Conservation (phyloP, 2,329 filamentous ascomycete genomes). For the Venturia nashicola region DNA sequence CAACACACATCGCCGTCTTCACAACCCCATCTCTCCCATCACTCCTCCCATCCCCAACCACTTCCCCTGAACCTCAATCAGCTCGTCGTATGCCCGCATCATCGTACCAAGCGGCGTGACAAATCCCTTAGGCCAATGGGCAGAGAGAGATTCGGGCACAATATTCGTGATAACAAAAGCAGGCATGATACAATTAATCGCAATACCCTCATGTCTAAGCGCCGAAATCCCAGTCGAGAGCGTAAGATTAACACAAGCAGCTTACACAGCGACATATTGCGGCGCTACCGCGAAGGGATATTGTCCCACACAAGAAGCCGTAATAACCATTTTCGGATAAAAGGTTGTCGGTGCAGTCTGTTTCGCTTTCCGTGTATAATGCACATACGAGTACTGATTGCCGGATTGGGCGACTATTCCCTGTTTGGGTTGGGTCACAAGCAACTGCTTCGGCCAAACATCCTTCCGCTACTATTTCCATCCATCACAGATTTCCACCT, state of each 20-base stretch:
- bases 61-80: not conserved
- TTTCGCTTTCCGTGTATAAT: not conserved
- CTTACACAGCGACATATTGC: slow-evolving; percentile 12
- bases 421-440: not conserved
- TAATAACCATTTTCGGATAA: slow-evolving; percentile 2
- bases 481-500: no score
- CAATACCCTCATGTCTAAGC: slow-evolving; percentile 17
- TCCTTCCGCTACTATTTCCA: no score
- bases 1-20: slow-evolving; percentile 1
- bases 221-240: slow-evolving; percentile 12
- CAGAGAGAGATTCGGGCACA: slow-evolving; percentile 17
- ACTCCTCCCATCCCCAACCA: not conserved
- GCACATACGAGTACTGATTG: not conserved
- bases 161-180: slow-evolving; percentile 23
- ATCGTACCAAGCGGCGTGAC: slow-evolving; percentile 25
- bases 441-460: not conserved
- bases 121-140: slow-evolving; percentile 20
- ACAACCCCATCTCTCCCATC: not conserved
- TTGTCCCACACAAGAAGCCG: not conserved
- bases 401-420: not conserved
- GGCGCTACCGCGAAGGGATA: not conserved
- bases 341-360: not conserved
- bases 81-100: slow-evolving; percentile 20
- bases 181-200: slow-evolving; percentile 24
- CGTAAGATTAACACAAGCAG: slow-evolving; percentile 20